Base-by-base conservation (phyloP, 2,329 filamentous ascomycete species). In the Fusarium duplospermum region DNA sequence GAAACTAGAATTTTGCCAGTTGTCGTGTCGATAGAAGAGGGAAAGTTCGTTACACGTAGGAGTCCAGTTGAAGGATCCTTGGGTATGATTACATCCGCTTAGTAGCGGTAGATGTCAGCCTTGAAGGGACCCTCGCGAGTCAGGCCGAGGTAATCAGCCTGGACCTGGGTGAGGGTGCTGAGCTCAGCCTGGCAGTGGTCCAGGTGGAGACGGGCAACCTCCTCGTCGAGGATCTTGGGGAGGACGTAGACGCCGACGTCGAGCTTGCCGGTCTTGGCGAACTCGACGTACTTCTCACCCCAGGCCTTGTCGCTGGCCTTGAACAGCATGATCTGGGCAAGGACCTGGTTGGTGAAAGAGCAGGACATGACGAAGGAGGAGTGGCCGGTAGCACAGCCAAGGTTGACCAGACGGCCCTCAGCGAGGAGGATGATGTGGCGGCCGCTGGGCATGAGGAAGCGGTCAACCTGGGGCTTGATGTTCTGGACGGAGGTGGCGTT, bases 311-410 rank as follows among this genome's bases (percentile, higher is more conserved):
- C 95, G 81, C 93, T 89, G 81, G 92, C 93, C 93, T 98, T 98
- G 93, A 87, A 99, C 82, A 99, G 89, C 89, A 97, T 93, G 88
- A 99, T 98, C 90, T 99, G 96, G 79, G 96, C 96, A 85, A 99
- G 94, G 81, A 98, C 96, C 91, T 99, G 96, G 93, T 99, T 99
- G 91, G 95, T 97, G 93, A 99, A 99, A 76, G 96, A 98, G 93
- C 96, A 99, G 81, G 95, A 98, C 96, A 99, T 98, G 79, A 99
- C 96, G 87, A 99, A 99, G 62, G 96, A 98, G 79, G 95, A 98
- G 93, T 99, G 96, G 79, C 96, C 96, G 76, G 96, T 99, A 84
- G 96, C 96, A 87, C 96, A 99, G 86, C 96, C 96, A 80, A 99
- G 90, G 93, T 99, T 99, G 89, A 99, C 96, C 77, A 99, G 93